Evolutionary conservation across 2,329 filamentous ascomycete species (phyloP).

Genomic region (Calonectria ilicicola): DNA sequence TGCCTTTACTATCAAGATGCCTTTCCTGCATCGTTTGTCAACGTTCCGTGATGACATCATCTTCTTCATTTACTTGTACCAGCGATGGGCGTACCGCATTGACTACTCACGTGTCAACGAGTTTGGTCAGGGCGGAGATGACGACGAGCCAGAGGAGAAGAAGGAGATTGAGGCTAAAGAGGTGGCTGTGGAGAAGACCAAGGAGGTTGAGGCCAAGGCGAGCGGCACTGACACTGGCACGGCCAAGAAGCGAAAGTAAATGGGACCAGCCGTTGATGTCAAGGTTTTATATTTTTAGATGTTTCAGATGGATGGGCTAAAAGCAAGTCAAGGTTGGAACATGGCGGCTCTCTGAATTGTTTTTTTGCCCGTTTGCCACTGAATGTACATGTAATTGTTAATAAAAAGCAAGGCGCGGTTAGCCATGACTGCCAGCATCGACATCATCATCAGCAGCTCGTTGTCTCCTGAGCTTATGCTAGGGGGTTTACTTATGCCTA

Average conservation of each 20-base stretch:
- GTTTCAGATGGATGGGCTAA: not conserved
- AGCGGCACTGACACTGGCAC: constrained; percentile 63
- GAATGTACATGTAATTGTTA: constrained; percentile 3
- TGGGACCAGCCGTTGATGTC: not conserved
- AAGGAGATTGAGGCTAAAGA: constrained; percentile 52
- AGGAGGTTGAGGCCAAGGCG: constrained; percentile 56
- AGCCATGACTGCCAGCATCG: not conserved
- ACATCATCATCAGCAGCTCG: not conserved
- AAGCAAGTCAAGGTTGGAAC: not conserved
- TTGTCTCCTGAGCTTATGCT: not conserved
- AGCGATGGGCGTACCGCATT: constrained; percentile 90
- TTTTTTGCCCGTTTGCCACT: not conserved
- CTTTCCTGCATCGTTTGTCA: constrained; percentile 88
- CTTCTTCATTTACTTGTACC: constrained; percentile 98
- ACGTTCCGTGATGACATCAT: constrained; percentile 96
- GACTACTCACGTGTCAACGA: constrained; percentile 96
- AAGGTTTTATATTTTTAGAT: not conserved
- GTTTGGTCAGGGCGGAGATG: constrained; percentile 98
- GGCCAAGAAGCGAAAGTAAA: constrained; percentile 57
- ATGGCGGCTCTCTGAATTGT: not conserved
- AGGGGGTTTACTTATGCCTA: not conserved
- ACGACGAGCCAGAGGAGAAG: constrained; percentile 53
- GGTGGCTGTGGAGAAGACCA: constrained; percentile 50
- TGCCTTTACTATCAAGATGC: constrained; percentile 99
- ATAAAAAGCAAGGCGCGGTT: not conserved